Percentiles rank a stretch among this genome's conserved stretches.
Conservation (phyloP, 192 early-diverging fungal species). For the Paraglomus brasilianum region DNA sequence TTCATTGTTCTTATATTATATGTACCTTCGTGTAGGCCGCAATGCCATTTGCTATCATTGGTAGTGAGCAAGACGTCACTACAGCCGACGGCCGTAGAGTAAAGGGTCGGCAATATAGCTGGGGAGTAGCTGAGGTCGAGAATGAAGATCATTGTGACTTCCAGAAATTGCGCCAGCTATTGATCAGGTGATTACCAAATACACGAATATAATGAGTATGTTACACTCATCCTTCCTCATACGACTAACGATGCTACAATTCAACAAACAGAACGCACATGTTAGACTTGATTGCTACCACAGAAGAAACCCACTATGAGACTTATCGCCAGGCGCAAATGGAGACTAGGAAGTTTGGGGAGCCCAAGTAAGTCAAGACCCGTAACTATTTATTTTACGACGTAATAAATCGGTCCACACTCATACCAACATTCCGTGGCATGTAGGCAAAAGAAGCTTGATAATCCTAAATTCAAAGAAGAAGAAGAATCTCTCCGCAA, state of each 20-base stretch:
- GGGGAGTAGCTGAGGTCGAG: constrained; percentile 99
- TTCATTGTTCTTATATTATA: constrained; percentile 21
- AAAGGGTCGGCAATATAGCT: constrained; percentile 95
- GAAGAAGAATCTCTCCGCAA: constrained; percentile 95
- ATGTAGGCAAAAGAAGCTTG: constrained; percentile 65
- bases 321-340: constrained; percentile 85
- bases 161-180: constrained; percentile 92
- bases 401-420: neutral
- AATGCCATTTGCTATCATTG: constrained; percentile 96
- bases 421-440: neutral
- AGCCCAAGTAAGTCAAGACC: constrained; percentile 58
- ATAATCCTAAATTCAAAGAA: constrained; percentile 96
- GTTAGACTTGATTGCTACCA: constrained; percentile 91
- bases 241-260: no score
- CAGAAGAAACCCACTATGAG: constrained; percentile 96
- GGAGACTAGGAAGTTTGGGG: constrained; percentile 86
- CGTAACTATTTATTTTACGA: neutral
- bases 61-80: constrained; percentile 81
- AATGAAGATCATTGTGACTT: constrained; percentile 99
- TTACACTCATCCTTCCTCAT: no score
- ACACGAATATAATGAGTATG: no score
- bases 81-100: constrained; percentile 83
- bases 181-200: constrained; percentile 54
- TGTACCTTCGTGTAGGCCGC: constrained; percentile 53
- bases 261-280: constrained; percentile 77